Percentiles rank a stretch among this genome's conserved stretches.
These are phyloP conservation scores for Mortierella sp. DNA, from an alignment of 371 early-diverging fungal genomes.

Conservation along the genomic window DNA sequence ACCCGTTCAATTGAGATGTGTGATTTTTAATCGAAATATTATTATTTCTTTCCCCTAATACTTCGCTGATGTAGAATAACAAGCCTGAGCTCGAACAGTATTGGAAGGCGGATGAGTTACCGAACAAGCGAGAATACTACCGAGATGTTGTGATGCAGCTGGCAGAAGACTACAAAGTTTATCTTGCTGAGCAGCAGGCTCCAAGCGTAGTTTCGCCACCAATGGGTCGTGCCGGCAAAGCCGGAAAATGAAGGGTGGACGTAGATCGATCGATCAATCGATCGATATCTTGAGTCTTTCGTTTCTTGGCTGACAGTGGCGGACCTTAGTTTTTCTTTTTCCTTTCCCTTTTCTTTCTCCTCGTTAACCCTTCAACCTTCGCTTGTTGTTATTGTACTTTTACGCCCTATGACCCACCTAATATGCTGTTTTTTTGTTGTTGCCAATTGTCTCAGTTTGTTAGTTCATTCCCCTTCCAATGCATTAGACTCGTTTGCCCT, in stretches of 20 bases:
- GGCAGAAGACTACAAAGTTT: constrained; percentile 34
- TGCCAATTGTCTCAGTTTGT: background rate
- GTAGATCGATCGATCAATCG: background rate
- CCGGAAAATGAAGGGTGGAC: background rate
- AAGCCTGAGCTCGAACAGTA: constrained; percentile 18
- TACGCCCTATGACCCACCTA: background rate
- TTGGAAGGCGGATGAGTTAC: constrained; percentile 24
- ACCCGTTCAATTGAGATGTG: background rate
- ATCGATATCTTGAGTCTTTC: background rate
- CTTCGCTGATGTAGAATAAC: constrained; percentile 19
- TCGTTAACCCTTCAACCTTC: too few relatives aligned
- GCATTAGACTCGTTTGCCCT: background rate
- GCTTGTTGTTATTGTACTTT: background rate
- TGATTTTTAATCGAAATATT: background rate
- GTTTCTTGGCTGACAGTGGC: background rate
- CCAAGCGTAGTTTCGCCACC: background rate
- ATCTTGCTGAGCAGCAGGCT: background rate
- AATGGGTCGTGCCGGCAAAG: background rate
- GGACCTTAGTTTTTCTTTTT: too few relatives aligned
- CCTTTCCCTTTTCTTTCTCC: too few relatives aligned
- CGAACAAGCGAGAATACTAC: constrained; percentile 32
- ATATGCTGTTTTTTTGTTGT: background rate
- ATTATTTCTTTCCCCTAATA: background rate
- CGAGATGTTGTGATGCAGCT: constrained; percentile 27
- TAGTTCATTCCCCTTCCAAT: background rate